phyloP scores from a whole-genome alignment of 169 alveolate genomes.

The Perkinsus olseni region DNA sequence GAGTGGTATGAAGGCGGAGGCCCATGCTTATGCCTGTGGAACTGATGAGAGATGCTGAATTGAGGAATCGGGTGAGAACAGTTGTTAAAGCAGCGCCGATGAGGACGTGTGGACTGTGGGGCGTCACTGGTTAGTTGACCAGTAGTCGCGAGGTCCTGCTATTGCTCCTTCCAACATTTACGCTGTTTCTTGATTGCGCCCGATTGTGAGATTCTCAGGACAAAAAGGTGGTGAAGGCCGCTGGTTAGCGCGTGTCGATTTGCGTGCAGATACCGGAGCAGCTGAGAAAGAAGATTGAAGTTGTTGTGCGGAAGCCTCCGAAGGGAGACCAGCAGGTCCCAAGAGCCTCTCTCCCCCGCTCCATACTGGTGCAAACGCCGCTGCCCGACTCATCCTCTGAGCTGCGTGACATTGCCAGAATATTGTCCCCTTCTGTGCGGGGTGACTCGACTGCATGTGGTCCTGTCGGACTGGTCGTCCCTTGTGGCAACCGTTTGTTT shows the following conservation, averaged over 20 bases:
- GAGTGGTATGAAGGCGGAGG: neutral
- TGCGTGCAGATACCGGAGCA: constrained; percentile 58
- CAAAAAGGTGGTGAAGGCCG: no score
- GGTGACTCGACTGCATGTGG: constrained; percentile 74
- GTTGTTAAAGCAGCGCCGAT: no score
- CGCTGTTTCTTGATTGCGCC: no score
- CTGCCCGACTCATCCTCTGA: constrained; percentile 55
- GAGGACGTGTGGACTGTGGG: no score
- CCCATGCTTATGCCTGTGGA: neutral
- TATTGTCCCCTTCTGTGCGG: constrained; percentile 65
- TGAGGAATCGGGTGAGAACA: neutral
- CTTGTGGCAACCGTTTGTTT: constrained; percentile 59
- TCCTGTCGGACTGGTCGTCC: constrained; percentile 42
- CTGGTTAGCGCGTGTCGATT: no score
- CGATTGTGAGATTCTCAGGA: no score
- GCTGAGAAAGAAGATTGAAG: constrained; percentile 65
- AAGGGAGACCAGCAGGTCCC: constrained; percentile 27
- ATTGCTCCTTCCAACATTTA: no score
- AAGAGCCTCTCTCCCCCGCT: constrained; percentile 58
- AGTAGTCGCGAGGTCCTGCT: no score
- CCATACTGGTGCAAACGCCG: constrained; percentile 68
- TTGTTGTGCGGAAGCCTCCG: constrained; percentile 58
- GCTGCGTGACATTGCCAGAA: constrained; percentile 67
- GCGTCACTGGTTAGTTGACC: no score
- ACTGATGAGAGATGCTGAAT: neutral